Evolutionary conservation across 768 basidiomycete genomes (phyloP).

Genomic region (Psilocybe subaeruginosa): DNA sequence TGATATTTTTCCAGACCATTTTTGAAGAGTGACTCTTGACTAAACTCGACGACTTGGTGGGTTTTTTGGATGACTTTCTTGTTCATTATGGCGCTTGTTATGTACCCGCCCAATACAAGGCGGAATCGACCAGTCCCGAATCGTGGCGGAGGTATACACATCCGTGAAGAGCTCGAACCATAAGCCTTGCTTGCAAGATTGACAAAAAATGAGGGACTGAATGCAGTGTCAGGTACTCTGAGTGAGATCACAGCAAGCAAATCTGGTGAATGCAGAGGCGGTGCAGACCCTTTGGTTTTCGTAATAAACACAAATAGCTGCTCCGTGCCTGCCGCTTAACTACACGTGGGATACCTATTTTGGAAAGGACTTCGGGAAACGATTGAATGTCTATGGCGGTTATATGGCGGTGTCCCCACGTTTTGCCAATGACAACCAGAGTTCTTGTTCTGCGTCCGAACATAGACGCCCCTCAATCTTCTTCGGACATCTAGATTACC

Average conservation of each 20-base stretch:
- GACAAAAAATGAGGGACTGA: constrained; percentile 21
- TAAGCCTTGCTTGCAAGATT: constrained; percentile 20
- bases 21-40: constrained; percentile 23
- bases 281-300: constrained; percentile 17
- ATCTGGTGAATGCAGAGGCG: constrained; percentile 20
- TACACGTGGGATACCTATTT: constrained; percentile 28
- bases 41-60: constrained; percentile 16
- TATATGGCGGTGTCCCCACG: constrained; percentile 28
- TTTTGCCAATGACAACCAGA: constrained; percentile 9
- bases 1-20: constrained; percentile 70
- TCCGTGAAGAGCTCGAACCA: constrained; percentile 30
- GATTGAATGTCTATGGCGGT: constrained; percentile 30
- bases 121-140: constrained; percentile 20
- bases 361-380: constrained; percentile 27
- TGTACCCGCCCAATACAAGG: constrained; percentile 19
- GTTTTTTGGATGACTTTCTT: constrained; percentile 17
- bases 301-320: constrained; percentile 20
- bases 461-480: constrained; percentile 18
- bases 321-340: constrained; percentile 21
- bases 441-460: constrained; percentile 13
- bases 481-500: constrained; percentile 14
- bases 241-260: constrained; percentile 19
- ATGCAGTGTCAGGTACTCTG: constrained; percentile 35
- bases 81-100: constrained; percentile 18
- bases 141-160: constrained; percentile 22